These are phyloP conservation scores for Cutaneotrichosporon cutaneum DNA, from an alignment of 1,284 basidiomycete species.

Conservation along the genomic window DNA sequence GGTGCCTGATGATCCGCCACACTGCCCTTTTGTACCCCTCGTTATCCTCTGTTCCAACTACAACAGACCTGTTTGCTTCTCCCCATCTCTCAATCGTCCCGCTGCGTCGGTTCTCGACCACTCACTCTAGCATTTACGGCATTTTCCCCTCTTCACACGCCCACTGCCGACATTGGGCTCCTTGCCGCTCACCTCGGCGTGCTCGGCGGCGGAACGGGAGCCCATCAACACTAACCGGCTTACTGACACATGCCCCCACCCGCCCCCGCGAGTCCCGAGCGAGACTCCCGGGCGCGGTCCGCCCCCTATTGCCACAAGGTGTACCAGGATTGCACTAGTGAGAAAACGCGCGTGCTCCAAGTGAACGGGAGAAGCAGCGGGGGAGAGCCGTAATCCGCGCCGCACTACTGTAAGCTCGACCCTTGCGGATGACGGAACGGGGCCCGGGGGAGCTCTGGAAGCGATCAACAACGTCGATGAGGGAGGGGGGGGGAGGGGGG, in stretches of 20 bases:
- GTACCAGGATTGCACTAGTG: neutral
- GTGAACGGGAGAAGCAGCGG: neutral
- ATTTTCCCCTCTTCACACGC: neutral
- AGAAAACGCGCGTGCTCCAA: neutral
- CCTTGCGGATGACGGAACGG: neutral
- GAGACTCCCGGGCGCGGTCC: neutral
- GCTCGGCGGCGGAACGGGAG: neutral
- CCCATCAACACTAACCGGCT: neutral
- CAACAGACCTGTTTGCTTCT: neutral
- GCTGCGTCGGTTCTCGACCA: neutral
- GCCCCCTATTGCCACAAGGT: neutral
- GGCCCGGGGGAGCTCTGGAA: neutral
- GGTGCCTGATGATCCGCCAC: slow-evolving; percentile 8
- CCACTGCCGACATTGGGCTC: neutral
- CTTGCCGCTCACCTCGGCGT: neutral
- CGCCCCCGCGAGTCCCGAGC: neutral
- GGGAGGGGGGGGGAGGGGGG: neutral
- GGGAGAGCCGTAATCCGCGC: neutral
- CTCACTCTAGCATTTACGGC: neutral
- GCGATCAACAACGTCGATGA: neutral
- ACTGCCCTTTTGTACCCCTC: neutral
- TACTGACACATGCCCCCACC: neutral
- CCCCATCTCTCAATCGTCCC: neutral
- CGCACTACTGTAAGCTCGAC: neutral
- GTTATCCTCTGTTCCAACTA: neutral